Base-by-base conservation (phyloP, 768 basidiomycete species). In the Cytidiella melzeri region DNA sequence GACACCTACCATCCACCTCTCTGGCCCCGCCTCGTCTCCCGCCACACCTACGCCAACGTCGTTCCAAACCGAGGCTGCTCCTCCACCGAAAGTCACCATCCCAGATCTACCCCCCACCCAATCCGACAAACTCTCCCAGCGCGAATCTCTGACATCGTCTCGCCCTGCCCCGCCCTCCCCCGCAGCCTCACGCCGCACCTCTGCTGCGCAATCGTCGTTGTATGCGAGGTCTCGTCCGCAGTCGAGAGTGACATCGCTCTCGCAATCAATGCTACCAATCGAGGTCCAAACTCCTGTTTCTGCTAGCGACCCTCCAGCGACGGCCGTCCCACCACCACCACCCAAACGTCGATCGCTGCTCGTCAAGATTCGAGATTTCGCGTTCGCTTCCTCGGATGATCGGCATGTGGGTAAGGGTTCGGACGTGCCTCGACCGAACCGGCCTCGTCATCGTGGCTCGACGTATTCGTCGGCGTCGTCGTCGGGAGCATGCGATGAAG, bases 101-200 rank as follows among this genome's bases (percentile, higher is more conserved):
- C 60, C 62, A 7, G 62, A 61, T 41, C 59, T 57, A 28, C 63
- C 63, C 24, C 56, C 61, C 30, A 62, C 68, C 26, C 60, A 64
- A 13, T 61, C 66, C 18, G 66, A 62, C 41, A 59, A 66, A 15
- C 59, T 60, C 41, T 40, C 40, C 19, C 43, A 58, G 37, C 61
- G 59, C 43, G 54, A 58, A 37, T 70, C 64, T 43, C 75, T 69
- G 53, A 69, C 69, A 0, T 73, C 75, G 11, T 73, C 73, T 0
- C 77, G 82, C 4, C 81, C 80, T 27, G 82, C 82, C 0, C 82
- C 83, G 0, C 76, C 76, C 3, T 83, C 80, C 1, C 82, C 81
- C 13, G 76, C 71, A 0, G 48, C 70, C 4, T 79, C 79, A 0
- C 73, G 79, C 28, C 69, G 73, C 21, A 55, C 69, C 4, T 73